phyloP scores from a whole-genome alignment of 306 rosid genomes.

The Cicer judaicum region DNA sequence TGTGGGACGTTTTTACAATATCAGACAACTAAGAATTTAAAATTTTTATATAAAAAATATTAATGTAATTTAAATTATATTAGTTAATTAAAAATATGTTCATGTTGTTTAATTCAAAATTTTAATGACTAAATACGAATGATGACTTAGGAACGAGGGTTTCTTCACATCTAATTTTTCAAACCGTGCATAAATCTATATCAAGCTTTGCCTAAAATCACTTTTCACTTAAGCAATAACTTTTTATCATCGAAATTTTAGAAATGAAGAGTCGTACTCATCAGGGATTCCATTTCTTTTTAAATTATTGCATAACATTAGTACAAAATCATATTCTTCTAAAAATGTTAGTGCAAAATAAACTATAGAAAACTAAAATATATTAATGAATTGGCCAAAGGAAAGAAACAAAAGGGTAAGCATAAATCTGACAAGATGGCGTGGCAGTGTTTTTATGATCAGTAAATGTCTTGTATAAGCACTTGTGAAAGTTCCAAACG shows the following conservation, averaged over 20 bases:
- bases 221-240: constrained; percentile 27
- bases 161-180: constrained; percentile 11
- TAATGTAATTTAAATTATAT: not conserved
- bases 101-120: not conserved
- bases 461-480: constrained; percentile 30
- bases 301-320: constrained; percentile 10
- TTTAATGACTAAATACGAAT: not conserved
- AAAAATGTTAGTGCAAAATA: constrained; percentile 14
- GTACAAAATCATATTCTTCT: too few relatives aligned
- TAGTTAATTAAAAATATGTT: not conserved
- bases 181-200: constrained; percentile 23
- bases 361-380: not conserved
- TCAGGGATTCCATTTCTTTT: constrained; percentile 18
- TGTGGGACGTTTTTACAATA: too few relatives aligned
- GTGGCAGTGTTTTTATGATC: constrained; percentile 33
- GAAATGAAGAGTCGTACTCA: constrained; percentile 27
- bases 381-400: constrained; percentile 7
- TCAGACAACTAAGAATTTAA: too few relatives aligned
- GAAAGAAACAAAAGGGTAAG: not conserved
- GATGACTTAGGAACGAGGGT: constrained; percentile 39
- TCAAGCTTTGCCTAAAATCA: constrained; percentile 40
- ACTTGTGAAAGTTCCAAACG: constrained; percentile 6
- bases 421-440: constrained; percentile 31
- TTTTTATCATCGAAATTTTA: constrained; percentile 23
- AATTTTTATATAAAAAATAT: too few relatives aligned